A percentile compares a stretch with the other conserved stretches of the same genome.
Conservation (phyloP, 2,329 filamentous ascomycete species). For the Elsinoe australis region DNA sequence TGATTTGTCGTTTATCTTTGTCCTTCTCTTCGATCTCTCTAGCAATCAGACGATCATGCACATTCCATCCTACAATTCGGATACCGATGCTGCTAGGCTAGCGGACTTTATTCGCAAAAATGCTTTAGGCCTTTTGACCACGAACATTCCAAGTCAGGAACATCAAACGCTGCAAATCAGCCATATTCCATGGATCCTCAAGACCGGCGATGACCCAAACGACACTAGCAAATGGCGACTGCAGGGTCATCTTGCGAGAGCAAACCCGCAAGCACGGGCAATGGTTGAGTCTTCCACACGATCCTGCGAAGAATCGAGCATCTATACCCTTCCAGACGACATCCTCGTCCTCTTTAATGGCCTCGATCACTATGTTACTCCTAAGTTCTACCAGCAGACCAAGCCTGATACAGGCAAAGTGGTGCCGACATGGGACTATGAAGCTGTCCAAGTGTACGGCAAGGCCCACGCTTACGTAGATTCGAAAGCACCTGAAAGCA, state of each 20-base stretch:
- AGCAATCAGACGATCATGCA: too few relatives aligned
- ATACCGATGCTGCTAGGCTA: too few relatives aligned
- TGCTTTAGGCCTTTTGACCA: constrained; percentile 56
- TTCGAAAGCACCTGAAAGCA: constrained; percentile 39
- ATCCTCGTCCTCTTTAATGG: constrained; percentile 57
- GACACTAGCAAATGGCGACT: constrained; percentile 42
- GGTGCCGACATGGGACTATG: constrained; percentile 65
- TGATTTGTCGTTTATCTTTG: too few relatives aligned
- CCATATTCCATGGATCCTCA: constrained; percentile 55
- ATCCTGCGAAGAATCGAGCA: constrained; percentile 24
- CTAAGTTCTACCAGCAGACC: constrained; percentile 59
- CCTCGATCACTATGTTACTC: constrained; percentile 57
- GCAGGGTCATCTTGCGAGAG: constrained; percentile 54
- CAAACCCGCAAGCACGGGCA: constrained; percentile 59
- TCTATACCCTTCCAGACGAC: constrained; percentile 38
- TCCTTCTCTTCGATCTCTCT: too few relatives aligned
- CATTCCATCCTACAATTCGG: too few relatives aligned
- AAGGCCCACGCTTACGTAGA: constrained; percentile 49
- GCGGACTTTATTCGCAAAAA: constrained; percentile 52
- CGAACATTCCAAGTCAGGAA: constrained; percentile 46
- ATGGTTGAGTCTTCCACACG: constrained; percentile 47
- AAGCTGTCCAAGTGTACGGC: constrained; percentile 58
- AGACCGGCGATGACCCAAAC: constrained; percentile 42
- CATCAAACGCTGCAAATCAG: constrained; percentile 50
- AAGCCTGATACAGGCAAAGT: constrained; percentile 59